These are phyloP conservation scores for Trichoderma reesei DNA, from an alignment of 495 filamentous ascomycete genomes.

Conservation along the genomic window DNA sequence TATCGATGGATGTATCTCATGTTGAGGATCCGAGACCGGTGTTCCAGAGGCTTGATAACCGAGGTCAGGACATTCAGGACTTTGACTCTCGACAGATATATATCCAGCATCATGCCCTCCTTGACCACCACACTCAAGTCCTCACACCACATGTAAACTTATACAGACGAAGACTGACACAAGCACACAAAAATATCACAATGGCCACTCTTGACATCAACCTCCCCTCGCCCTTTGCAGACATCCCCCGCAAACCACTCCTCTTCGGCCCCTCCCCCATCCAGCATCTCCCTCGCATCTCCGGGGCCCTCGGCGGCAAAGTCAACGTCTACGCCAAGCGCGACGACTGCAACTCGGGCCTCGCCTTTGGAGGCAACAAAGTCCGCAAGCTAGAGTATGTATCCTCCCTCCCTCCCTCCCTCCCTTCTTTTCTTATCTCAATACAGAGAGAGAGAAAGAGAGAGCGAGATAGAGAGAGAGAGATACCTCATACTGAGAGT, in stretches of 20 bases:
- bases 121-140: too few species aligned
- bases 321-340: slow-evolving; percentile 53
- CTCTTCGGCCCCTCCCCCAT: slow-evolving; percentile 53
- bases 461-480: background rate
- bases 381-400: slow-evolving; percentile 53
- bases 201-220: slow-evolving; percentile 19
- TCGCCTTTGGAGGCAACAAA: slow-evolving; percentile 59
- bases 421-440: background rate
- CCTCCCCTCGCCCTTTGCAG: slow-evolving; percentile 48
- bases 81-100: background rate
- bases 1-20: background rate
- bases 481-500: background rate
- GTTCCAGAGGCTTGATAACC: background rate
- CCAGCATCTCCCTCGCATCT: slow-evolving; percentile 49
- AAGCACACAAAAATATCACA: background rate
- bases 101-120: background rate
- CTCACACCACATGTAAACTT: too few species aligned
- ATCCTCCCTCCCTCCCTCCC: background rate
- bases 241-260: slow-evolving; percentile 43
- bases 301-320: slow-evolving; percentile 40
- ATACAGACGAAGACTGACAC: too few species aligned
- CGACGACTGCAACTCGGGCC: slow-evolving; percentile 52
- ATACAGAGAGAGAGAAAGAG: background rate
- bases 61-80: background rate
- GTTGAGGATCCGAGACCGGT: background rate